Evolutionary conservation across 352 stramenopile species (phyloP).

Genomic region (Globisporangium yorkense): DNA sequence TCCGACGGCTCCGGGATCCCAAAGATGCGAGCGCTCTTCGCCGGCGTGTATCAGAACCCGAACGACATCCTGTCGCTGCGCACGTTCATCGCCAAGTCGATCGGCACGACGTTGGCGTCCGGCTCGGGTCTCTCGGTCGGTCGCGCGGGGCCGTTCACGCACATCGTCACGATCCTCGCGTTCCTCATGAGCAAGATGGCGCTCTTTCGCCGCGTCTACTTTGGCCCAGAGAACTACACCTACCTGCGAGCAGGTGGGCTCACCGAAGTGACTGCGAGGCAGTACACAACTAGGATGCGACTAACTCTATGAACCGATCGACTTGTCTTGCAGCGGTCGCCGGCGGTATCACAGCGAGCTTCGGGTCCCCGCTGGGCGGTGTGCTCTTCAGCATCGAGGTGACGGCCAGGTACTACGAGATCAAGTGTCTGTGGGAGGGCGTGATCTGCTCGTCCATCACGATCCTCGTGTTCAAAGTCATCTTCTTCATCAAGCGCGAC

Average conservation of each 20-base stretch:
- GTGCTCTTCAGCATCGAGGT: slow-evolving; percentile 86
- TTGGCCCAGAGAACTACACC: slow-evolving; percentile 62
- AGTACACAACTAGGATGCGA: neutral
- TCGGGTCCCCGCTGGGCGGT: slow-evolving; percentile 69
- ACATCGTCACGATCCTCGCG: slow-evolving; percentile 72
- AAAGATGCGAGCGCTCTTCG: slow-evolving; percentile 66
- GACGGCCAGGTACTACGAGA: slow-evolving; percentile 79
- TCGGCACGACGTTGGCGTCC: slow-evolving; percentile 60
- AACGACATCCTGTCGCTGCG: slow-evolving; percentile 50
- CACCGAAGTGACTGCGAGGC: neutral
- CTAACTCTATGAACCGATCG: neutral
- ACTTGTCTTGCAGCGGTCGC: slow-evolving; percentile 34
- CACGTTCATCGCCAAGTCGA: slow-evolving; percentile 61
- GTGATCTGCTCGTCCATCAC: slow-evolving; percentile 78
- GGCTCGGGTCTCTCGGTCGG: slow-evolving; percentile 64
- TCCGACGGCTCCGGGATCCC: slow-evolving; percentile 78
- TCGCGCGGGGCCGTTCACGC: slow-evolving; percentile 62
- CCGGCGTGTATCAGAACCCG: slow-evolving; percentile 70
- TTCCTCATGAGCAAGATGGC: slow-evolving; percentile 57
- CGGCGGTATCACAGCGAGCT: slow-evolving; percentile 74
- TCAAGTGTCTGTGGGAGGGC: slow-evolving; percentile 80
- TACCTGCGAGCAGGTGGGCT: slow-evolving; percentile 53
- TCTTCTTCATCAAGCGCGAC: slow-evolving; percentile 67
- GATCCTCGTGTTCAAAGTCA: slow-evolving; percentile 72
- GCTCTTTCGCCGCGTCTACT: slow-evolving; percentile 65